Evolutionary conservation across 768 basidiomycete species (phyloP), one percentile per base, ranked within the genome.

Genomic region (Trametes coccinea): DNA sequence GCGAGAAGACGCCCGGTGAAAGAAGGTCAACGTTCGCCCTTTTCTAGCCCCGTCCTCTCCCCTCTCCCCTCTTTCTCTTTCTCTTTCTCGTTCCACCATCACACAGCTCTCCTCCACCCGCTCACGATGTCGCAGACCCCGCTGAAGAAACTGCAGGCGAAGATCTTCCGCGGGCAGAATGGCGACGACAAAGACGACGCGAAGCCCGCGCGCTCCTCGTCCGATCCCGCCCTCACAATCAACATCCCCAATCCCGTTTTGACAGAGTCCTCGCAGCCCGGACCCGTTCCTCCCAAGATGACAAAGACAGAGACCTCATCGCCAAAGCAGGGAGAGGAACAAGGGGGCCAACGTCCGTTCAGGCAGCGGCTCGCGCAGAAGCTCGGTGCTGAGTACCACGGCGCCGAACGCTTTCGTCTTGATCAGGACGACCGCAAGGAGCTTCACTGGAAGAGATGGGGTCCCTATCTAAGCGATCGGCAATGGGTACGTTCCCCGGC

Each of bases 381-480:
- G 59, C 78, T 95, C 34, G 92, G 92, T 1, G 67, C 76, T 3
- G 78, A 87, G 37, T 98, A 95, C 73, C 82, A 86, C 53, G 90
- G 92, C 11, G 85, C 84, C 27, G 96, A 99, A 77, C 85, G 85
- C 66, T 80, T 90, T 74, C 85, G 95, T 51, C 84, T 99, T n/a
- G 76, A 86, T 51, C 90, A 98, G 69, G 92, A 94, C 66, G 87
- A 83, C 60, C 79, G 80, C 52, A 88, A 85, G 66, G 87, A 92
- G 66, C 82, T 82, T 52, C 95, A 98, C 74, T 99, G 97, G 97
- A 98, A 98, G 77, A 83, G 93, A 68, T 98, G 96, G 96, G 97
- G 97, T 17, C 97, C 97, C 14, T 99, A 99, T 78, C 83, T 99
- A 54, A 89, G 89, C 60, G 97, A 99, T 75, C 83, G 97, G 60